Evolutionary conservation across 345 rosid genomes (phyloP).

Genomic region (Anacardium occidentale): DNA sequence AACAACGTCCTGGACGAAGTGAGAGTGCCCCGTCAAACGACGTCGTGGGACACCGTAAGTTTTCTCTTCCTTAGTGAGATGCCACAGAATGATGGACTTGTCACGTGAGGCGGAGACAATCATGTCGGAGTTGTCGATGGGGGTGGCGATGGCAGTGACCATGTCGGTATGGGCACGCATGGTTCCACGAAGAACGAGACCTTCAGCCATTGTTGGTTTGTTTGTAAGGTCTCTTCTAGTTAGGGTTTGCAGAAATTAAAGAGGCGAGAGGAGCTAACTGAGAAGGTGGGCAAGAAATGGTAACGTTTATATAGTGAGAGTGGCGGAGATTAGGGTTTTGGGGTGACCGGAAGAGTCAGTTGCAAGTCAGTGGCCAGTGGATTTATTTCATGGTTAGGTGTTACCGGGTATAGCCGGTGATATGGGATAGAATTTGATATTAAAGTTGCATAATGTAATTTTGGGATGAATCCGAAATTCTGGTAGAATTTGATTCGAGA

Average conservation of each 20-base stretch:
- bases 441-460: too few relatives aligned
- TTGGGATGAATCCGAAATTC: too few relatives aligned
- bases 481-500: too few relatives aligned
- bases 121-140: conserved; percentile 87
- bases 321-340: conserved; percentile 17
- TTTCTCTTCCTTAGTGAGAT: conserved; percentile 85
- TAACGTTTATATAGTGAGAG: neutral
- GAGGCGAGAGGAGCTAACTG: conserved; percentile 1
- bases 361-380: neutral
- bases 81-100: conserved; percentile 92
- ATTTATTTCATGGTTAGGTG: neutral
- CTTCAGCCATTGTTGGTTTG: conserved; percentile 55
- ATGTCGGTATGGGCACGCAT: conserved; percentile 94
- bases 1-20: conserved; percentile 91
- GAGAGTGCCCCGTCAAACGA: conserved; percentile 93
- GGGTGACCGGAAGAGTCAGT: conserved; percentile 1
- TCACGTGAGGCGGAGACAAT: conserved; percentile 92
- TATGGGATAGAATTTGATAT: too few relatives aligned
- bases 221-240: neutral
- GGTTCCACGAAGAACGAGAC: conserved; percentile 74
- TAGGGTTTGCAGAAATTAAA: neutral
- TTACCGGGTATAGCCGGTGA: conserved; percentile 4
- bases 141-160: conserved; percentile 93
- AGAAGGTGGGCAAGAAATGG: neutral
- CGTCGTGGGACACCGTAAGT: conserved; percentile 79